Percentiles rank a stretch among this genome's conserved stretches.
Evolutionary conservation across 1,284 basidiomycete species (phyloP).

Genomic region (Cryptococcus sp.): DNA sequence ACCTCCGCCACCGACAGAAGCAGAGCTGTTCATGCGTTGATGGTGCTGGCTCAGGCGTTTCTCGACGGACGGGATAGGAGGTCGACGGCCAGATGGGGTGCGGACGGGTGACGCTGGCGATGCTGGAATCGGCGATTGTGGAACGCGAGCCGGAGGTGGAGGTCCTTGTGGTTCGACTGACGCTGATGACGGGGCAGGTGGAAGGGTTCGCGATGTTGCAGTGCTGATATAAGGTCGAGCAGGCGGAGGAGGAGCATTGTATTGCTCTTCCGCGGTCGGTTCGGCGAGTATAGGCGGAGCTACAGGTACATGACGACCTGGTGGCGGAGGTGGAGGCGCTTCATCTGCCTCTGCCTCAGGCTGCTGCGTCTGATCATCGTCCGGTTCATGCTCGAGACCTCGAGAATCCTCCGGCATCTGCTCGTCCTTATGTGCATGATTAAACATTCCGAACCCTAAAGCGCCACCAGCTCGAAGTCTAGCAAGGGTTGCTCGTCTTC

Average conservation of each 20-base stretch:
- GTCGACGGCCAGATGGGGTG: slow-evolving; percentile 6
- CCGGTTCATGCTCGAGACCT: slow-evolving; percentile 17
- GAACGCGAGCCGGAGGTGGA: background rate
- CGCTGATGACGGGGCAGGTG: slow-evolving; percentile 23
- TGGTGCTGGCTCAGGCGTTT: slow-evolving; percentile 12
- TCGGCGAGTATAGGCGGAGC: slow-evolving; percentile 15
- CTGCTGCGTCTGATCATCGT: slow-evolving; percentile 20
- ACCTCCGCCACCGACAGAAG: background rate
- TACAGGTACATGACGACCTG: slow-evolving; percentile 17
- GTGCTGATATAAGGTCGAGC: slow-evolving; percentile 1
- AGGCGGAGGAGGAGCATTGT: slow-evolving; percentile 9
- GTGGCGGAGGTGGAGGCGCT: slow-evolving; percentile 26
- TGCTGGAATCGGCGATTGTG: slow-evolving; percentile 6
- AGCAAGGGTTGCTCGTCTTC: slow-evolving; percentile 47
- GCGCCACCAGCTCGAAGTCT: slow-evolving; percentile 49
- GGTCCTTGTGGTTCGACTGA: slow-evolving; percentile 3
- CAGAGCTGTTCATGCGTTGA: slow-evolving; percentile 2
- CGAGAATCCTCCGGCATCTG: slow-evolving; percentile 10
- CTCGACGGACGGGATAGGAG: slow-evolving; percentile 11
- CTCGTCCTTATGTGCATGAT: slow-evolving; percentile 19
- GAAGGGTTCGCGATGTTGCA: slow-evolving; percentile 20
- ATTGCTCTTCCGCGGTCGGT: slow-evolving; percentile 4
- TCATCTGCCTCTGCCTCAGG: slow-evolving; percentile 15
- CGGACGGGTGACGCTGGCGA: background rate
- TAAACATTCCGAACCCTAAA: slow-evolving; percentile 51